phyloP scores from a whole-genome alignment of 768 basidiomycete genomes.

The Rhizopogon salebrosus region DNA sequence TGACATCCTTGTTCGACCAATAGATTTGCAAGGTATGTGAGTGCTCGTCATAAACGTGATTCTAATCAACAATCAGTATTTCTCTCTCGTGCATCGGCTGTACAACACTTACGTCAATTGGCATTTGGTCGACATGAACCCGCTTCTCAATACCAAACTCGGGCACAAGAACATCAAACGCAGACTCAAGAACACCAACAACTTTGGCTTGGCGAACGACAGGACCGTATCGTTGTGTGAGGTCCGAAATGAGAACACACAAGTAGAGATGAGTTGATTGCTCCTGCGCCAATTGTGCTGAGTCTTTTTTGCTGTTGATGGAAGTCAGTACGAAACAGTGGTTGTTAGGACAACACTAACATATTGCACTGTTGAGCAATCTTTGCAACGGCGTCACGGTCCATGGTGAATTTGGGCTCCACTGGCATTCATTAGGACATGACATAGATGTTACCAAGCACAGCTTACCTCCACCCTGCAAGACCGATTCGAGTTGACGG shows the following conservation, averaged over 20 bases:
- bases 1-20: slow-evolving; percentile 93
- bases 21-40: slow-evolving; percentile 89
- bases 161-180: slow-evolving; percentile 92
- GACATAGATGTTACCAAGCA: background rate
- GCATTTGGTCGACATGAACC: slow-evolving; percentile 98
- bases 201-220: slow-evolving; percentile 95
- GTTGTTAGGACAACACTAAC: slow-evolving; percentile 37
- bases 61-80: slow-evolving; percentile 43
- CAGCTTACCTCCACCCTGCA: slow-evolving; percentile 61
- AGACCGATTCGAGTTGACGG: slow-evolving; percentile 88
- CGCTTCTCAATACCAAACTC: slow-evolving; percentile 99
- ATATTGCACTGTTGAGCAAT: slow-evolving; percentile 98
- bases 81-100: background rate
- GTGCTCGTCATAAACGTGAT: slow-evolving; percentile 95
- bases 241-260: slow-evolving; percentile 89
- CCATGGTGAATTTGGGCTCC: slow-evolving; percentile 95
- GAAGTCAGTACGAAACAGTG: background rate
- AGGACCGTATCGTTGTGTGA: slow-evolving; percentile 92
- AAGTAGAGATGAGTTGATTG: slow-evolving; percentile 95
- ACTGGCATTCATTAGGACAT: slow-evolving; percentile 23
- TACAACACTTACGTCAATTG: slow-evolving; percentile 70
- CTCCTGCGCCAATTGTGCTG: slow-evolving; percentile 88
- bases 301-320: slow-evolving; percentile 74
- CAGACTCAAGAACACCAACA: slow-evolving; percentile 93
- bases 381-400: slow-evolving; percentile 96